Evolutionary conservation across 306 rosid species (phyloP).

Genomic region (Castanea crenata): DNA sequence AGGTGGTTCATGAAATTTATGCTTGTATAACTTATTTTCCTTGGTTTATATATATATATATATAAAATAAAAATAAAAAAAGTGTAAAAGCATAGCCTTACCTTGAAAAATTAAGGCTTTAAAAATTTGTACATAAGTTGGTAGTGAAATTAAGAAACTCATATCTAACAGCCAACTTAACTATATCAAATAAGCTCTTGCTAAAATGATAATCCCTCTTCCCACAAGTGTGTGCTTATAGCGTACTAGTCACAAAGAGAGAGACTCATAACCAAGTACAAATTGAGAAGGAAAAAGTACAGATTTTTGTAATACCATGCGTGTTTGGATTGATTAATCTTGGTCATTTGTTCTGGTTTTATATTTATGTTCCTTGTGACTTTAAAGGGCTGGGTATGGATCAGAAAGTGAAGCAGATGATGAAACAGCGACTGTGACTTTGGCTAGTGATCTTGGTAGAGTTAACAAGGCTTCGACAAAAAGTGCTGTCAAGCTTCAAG

Average conservation of each 20-base stretch:
- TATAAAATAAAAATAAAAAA: too few relatives aligned
- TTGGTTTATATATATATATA: too few relatives aligned
- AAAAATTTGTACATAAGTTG: too few relatives aligned
- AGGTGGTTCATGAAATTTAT: not conserved
- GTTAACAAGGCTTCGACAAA: slow-evolving; percentile 75
- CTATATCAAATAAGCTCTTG: too few relatives aligned
- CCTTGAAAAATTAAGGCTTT: too few relatives aligned
- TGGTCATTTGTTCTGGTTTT: not conserved
- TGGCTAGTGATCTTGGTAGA: slow-evolving; percentile 73
- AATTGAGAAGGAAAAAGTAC: not conserved
- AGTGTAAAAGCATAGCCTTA: too few relatives aligned
- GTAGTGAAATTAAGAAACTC: too few relatives aligned
- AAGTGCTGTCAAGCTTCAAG: slow-evolving; percentile 98
- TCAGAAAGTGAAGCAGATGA: slow-evolving; percentile 98
- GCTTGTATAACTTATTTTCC: too few relatives aligned
- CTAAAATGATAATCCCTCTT: too few relatives aligned
- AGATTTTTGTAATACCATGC: not conserved
- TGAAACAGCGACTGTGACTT: slow-evolving; percentile 84
- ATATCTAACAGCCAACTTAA: too few relatives aligned
- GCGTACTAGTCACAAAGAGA: too few relatives aligned
- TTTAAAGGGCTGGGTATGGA: slow-evolving; percentile 85
- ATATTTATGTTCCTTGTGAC: slow-evolving; percentile 20
- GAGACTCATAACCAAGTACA: not conserved
- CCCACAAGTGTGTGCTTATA: too few relatives aligned
- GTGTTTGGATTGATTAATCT: not conserved